phyloP scores from a whole-genome alignment of 306 rosid species.

The Trifolium fragiferum region DNA sequence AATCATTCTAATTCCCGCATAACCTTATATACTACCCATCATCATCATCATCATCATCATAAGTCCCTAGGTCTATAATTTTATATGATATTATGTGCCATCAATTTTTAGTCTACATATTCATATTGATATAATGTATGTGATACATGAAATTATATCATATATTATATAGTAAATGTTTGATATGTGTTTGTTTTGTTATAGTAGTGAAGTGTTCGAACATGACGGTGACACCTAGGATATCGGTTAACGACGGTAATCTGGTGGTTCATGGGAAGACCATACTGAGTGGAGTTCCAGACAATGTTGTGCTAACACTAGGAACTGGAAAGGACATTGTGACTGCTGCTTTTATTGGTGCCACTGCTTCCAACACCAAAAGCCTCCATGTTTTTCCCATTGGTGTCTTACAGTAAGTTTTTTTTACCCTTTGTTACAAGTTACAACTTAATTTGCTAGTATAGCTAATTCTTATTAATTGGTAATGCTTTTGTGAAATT shows the following conservation, averaged over 20 bases:
- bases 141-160: not conserved
- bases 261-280: slow-evolving; percentile 88
- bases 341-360: slow-evolving; percentile 84
- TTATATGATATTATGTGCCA: not conserved
- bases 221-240: slow-evolving; percentile 81
- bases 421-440: slow-evolving; percentile 5
- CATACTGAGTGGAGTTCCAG: slow-evolving; percentile 75
- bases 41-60: not conserved
- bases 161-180: not conserved
- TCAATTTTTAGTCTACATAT: not conserved
- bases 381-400: slow-evolving; percentile 86
- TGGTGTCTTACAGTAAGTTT: slow-evolving; percentile 80
- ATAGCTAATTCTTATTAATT: not conserved
- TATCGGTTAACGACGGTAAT: slow-evolving; percentile 70
- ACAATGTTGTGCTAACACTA: slow-evolving; percentile 75
- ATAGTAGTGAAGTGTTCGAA: slow-evolving; percentile 54
- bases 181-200: slow-evolving; percentile 15
- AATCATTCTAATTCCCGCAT: slow-evolving; percentile 28
- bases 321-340: slow-evolving; percentile 66
- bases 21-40: slow-evolving; percentile 21
- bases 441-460: not conserved
- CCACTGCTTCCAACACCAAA: slow-evolving; percentile 68
- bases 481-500: not conserved
- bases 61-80: slow-evolving; percentile 40
- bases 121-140: not conserved